Percentiles rank a stretch among this genome's conserved stretches.
These are phyloP conservation scores for Trichoderma endophyticum DNA, from an alignment of 2,329 filamentous ascomycete genomes.

Conservation along the genomic window DNA sequence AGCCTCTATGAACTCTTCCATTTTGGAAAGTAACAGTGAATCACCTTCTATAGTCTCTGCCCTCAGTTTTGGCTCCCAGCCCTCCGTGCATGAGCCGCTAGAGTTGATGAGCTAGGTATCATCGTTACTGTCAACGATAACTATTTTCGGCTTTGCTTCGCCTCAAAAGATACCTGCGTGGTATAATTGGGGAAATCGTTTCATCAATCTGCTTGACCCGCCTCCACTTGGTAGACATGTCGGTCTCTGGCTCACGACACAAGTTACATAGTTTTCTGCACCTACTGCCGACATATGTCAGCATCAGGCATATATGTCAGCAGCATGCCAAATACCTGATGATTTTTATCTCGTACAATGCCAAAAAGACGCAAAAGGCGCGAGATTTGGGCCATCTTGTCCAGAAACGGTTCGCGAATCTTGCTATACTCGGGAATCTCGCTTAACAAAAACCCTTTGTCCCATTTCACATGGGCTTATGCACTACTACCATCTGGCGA, in stretches of 20 bases:
- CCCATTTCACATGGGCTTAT: neutral
- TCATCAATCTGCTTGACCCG: neutral
- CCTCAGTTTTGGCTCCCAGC: neutral
- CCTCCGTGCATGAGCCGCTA: neutral
- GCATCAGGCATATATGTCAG: neutral
- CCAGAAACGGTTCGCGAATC: neutral
- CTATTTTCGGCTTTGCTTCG: neutral
- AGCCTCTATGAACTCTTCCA: neutral
- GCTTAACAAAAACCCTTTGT: neutral
- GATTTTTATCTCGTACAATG: neutral
- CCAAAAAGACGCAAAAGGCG: neutral
- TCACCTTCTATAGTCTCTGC: neutral
- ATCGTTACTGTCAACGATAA: neutral
- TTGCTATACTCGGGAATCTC: neutral
- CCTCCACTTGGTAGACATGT: neutral
- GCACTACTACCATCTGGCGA: neutral
- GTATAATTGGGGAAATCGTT: neutral
- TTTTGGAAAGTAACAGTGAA: neutral
- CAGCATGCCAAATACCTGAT: neutral
- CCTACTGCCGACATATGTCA: neutral
- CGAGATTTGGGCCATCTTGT: neutral
- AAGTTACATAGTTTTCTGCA: neutral
- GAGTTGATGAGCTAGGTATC: neutral
- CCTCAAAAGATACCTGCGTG: neutral
- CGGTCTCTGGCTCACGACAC: neutral